Percentiles rank a stretch among this genome's conserved stretches.
Conservation (phyloP, 1,284 basidiomycete species). For the Afroboletus lepidellus region DNA sequence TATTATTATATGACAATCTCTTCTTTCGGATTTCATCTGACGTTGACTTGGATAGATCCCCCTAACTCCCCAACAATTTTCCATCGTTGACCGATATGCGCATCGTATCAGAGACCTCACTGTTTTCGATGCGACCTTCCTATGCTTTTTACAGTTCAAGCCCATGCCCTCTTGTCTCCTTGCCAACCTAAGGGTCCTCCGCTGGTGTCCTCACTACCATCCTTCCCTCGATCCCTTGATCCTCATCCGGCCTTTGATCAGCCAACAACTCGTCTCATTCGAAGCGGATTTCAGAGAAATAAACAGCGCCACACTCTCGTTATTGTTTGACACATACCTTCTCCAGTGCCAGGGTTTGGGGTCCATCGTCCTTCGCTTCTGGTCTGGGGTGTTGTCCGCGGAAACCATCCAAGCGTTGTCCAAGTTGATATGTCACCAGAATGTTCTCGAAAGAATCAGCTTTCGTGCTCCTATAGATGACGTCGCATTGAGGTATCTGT, state of each 20-base stretch:
- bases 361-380: conserved; percentile 9
- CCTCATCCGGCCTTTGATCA: not conserved
- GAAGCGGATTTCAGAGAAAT: not conserved
- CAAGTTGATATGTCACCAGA: conserved; percentile 6
- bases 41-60: not conserved
- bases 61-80: not conserved
- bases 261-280: not conserved
- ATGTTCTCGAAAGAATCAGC: not conserved
- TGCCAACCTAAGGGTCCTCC: not conserved
- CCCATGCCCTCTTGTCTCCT: not conserved
- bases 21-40: not conserved
- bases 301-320: conserved; percentile 7
- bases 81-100: not conserved
- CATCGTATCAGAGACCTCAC: not conserved
- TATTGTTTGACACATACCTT: conserved; percentile 16
- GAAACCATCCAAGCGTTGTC: conserved; percentile 7
- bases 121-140: not conserved
- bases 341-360: conserved; percentile 7
- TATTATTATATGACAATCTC: too few relatives aligned
- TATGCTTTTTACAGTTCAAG: not conserved
- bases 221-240: not conserved
- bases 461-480: conserved; percentile 2
- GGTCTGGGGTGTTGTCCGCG: not conserved
- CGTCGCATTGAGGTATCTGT: conserved; percentile 7
- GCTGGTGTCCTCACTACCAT: not conserved